These are phyloP conservation scores for Calendula officinalis DNA, from an alignment of 129 eudicot species.

Conservation along the genomic window DNA sequence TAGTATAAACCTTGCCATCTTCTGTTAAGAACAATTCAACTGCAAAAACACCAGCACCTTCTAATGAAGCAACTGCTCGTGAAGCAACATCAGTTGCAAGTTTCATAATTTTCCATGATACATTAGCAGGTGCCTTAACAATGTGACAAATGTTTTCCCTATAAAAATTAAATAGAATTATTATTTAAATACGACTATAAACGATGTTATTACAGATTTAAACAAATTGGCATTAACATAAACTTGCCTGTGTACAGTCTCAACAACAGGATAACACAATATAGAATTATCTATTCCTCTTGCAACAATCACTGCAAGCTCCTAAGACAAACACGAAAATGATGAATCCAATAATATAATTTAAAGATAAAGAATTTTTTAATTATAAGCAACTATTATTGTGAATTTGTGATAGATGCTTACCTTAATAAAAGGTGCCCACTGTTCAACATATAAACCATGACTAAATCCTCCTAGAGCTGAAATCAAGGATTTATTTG, in stretches of 20 bases:
- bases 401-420: slow-evolving; percentile 32
- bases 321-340: slow-evolving; percentile 41
- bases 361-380: background rate
- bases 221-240: background rate
- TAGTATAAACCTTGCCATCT: slow-evolving; percentile 65
- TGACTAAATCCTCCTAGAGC: slow-evolving; percentile 92
- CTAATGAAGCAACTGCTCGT: slow-evolving; percentile 78
- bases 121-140: slow-evolving; percentile 92
- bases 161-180: background rate
- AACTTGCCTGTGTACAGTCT: slow-evolving; percentile 91
- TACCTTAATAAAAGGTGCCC: slow-evolving; percentile 98
- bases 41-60: slow-evolving; percentile 98
- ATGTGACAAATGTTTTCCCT: slow-evolving; percentile 97
- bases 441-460: slow-evolving; percentile 88
- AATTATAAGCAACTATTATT: background rate
- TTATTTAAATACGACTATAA: background rate
- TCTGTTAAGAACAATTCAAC: slow-evolving; percentile 83
- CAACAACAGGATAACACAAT: slow-evolving; percentile 86
- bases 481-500: slow-evolving; percentile 26
- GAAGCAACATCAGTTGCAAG: slow-evolving; percentile 81
- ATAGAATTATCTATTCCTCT: slow-evolving; percentile 89
- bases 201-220: background rate
- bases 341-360: background rate
- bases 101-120: slow-evolving; percentile 70
- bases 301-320: slow-evolving; percentile 92